phyloP scores from a whole-genome alignment of 495 filamentous ascomycete genomes.

The Penicillium paxilli region DNA sequence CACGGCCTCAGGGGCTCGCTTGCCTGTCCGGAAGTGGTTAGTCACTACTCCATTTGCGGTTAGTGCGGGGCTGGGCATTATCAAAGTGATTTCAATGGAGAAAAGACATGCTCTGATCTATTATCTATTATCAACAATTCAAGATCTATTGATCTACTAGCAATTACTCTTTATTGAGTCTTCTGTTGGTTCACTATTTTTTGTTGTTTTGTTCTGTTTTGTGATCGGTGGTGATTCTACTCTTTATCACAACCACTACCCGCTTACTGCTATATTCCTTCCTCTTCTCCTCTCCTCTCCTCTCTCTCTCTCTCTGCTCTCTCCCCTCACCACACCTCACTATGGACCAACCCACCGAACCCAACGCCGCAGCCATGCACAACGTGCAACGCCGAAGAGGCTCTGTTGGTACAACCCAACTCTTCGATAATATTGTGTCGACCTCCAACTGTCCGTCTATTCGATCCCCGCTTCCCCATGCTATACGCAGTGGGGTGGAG shows the following conservation, averaged over 20 bases:
- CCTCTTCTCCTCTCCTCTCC: neutral
- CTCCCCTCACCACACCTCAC: conserved; percentile 4
- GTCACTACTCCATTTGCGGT: conserved; percentile 32
- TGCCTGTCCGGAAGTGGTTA: conserved; percentile 37
- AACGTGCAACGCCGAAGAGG: conserved; percentile 47
- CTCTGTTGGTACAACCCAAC: conserved; percentile 78
- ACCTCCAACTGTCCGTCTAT: conserved; percentile 85
- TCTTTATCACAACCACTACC: no score
- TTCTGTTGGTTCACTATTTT: no score
- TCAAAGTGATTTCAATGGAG: conserved; percentile 48
- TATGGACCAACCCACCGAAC: conserved; percentile 40
- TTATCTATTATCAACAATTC: no score
- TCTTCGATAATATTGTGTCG: conserved; percentile 94
- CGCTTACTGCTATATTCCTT: no score
- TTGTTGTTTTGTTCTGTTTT: no score
- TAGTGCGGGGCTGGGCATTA: conserved; percentile 52
- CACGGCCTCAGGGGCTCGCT: conserved; percentile 54
- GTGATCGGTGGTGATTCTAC: no score
- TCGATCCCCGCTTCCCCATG: neutral
- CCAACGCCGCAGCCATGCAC: conserved; percentile 53
- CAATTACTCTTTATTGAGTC: no score
- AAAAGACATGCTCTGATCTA: neutral
- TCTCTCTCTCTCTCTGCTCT: neutral
- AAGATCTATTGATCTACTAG: no score
- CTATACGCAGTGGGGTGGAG: no score